These are phyloP conservation scores for Pythium myriotylum DNA, from an alignment of 352 stramenopile genomes.

Conservation along the genomic window DNA sequence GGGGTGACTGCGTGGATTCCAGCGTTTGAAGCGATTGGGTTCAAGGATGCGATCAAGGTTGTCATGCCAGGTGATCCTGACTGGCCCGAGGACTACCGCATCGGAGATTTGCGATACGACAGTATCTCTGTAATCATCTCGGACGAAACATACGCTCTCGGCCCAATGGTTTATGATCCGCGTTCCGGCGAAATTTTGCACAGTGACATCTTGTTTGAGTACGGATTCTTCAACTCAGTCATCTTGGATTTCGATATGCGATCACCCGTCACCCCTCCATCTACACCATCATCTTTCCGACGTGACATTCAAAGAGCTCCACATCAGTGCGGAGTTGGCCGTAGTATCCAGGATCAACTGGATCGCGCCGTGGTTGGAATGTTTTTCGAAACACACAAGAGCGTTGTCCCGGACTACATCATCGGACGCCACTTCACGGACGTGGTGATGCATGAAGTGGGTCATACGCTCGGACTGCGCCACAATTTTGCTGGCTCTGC, in stretches of 20 bases:
- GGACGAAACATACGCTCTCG: slow-evolving; percentile 72
- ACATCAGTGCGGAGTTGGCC: slow-evolving; percentile 47
- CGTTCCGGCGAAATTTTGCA: slow-evolving; percentile 86
- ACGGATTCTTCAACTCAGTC: slow-evolving; percentile 81
- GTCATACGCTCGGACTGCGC: slow-evolving; percentile 83
- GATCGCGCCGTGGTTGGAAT: slow-evolving; percentile 46
- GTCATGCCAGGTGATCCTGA: slow-evolving; percentile 67
- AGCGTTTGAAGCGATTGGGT: slow-evolving; percentile 77
- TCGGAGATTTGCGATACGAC: slow-evolving; percentile 87
- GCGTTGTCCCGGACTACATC: slow-evolving; percentile 54
- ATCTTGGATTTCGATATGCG: slow-evolving; percentile 55
- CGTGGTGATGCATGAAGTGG: slow-evolving; percentile 90
- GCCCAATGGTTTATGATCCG: slow-evolving; percentile 69
- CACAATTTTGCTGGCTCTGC: slow-evolving; percentile 86
- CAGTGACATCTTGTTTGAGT: slow-evolving; percentile 86
- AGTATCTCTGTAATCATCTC: slow-evolving; percentile 88
- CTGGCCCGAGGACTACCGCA: slow-evolving; percentile 77
- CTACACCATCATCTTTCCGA: neutral
- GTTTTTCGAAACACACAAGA: slow-evolving; percentile 30
- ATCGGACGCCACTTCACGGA: slow-evolving; percentile 69
- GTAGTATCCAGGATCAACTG: slow-evolving; percentile 36
- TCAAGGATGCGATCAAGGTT: slow-evolving; percentile 68
- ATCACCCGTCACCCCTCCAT: slow-evolving; percentile 40
- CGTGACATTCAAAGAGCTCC: slow-evolving; percentile 5
- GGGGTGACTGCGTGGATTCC: slow-evolving; percentile 78